Evolutionary conservation across 257 asterid species (phyloP).

Genomic region (Nicotiana paniculata): DNA sequence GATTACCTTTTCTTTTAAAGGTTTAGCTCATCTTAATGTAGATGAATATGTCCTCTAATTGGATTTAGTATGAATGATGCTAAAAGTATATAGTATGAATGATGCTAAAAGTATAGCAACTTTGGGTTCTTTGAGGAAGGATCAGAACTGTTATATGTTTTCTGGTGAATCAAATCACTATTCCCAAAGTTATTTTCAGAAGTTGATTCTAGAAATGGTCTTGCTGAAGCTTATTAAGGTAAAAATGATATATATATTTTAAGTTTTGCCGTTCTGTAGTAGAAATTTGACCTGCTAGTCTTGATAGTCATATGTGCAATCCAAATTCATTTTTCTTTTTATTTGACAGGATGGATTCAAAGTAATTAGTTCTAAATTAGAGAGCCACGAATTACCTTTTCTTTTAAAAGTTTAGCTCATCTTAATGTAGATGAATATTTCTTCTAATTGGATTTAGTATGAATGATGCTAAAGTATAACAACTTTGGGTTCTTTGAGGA

Average conservation of each 20-base stretch:
- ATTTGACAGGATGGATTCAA: not conserved
- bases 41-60: not conserved
- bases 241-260: too few relatives aligned
- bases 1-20: not conserved
- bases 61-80: not conserved
- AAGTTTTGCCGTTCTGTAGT: too few relatives aligned
- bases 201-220: not conserved
- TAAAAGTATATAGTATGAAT: not conserved
- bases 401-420: not conserved
- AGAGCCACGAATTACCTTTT: not conserved
- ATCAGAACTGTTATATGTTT: not conserved
- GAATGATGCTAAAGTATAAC: not conserved
- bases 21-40: not conserved
- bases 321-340: not conserved
- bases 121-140: not conserved
- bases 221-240: not conserved
- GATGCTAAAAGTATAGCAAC: not conserved
- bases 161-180: not conserved
- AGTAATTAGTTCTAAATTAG: not conserved
- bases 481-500: not conserved
- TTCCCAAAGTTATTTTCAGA: not conserved
- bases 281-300: not conserved
- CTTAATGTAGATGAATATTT: not conserved
- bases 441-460: constrained; percentile 3
- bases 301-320: not conserved